phyloP scores from a whole-genome alignment of 2,329 filamentous ascomycete genomes.

The Sclerotinia nivalis region DNA sequence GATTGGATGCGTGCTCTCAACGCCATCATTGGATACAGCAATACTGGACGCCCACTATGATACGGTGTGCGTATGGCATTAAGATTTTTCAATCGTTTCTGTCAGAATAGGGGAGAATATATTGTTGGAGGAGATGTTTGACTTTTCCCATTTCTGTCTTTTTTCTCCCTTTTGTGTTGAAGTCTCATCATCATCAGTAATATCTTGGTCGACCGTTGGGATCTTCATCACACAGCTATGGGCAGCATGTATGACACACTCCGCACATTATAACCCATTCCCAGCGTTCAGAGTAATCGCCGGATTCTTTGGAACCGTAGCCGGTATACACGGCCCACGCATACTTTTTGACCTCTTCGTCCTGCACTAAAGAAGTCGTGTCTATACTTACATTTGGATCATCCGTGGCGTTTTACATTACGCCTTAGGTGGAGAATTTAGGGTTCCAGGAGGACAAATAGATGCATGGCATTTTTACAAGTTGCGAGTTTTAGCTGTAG shows the following conservation, averaged over 20 bases:
- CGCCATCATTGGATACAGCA: background rate
- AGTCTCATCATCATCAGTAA: slow-evolving; percentile 38
- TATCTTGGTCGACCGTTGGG: slow-evolving; percentile 45
- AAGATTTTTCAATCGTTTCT: background rate
- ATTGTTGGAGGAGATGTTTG: background rate
- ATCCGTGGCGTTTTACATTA: slow-evolving; percentile 45
- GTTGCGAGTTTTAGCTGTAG: slow-evolving; percentile 37
- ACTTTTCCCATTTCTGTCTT: background rate
- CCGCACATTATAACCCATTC: slow-evolving; percentile 40
- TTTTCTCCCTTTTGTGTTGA: background rate
- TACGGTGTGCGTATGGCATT: background rate
- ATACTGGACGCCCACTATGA: background rate
- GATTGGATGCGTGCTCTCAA: background rate
- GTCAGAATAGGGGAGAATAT: background rate
- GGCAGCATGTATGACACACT: slow-evolving; percentile 42
- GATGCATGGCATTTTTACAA: slow-evolving; percentile 46
- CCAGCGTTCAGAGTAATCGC: slow-evolving; percentile 41
- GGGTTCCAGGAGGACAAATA: slow-evolving; percentile 46
- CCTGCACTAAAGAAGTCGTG: slow-evolving; percentile 46
- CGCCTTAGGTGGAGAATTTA: slow-evolving; percentile 43
- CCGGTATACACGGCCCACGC: slow-evolving; percentile 44
- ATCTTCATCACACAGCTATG: slow-evolving; percentile 32
- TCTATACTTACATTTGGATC: slow-evolving; percentile 45
- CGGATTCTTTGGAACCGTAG: slow-evolving; percentile 46
- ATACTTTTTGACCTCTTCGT: slow-evolving; percentile 49